Percentiles rank a stretch among this genome's conserved stretches.
These are phyloP conservation scores for Hypoxylon sp. DNA, from an alignment of 2,329 filamentous ascomycete genomes.

Conservation along the genomic window DNA sequence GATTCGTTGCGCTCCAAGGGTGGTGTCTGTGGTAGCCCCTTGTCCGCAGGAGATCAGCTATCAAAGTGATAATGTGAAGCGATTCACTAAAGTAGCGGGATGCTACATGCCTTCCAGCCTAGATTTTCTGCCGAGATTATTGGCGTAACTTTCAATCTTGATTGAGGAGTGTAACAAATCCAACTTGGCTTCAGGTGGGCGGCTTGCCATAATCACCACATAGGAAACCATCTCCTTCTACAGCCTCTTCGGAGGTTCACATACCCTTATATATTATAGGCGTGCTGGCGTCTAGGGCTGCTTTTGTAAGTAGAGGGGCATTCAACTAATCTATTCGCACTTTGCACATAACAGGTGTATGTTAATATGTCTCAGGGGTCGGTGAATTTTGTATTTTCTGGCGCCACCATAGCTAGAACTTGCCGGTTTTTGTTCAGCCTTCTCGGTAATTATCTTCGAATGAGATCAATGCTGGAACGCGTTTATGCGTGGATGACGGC, in stretches of 20 bases:
- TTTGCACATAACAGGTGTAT: not conserved
- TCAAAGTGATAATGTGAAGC: slow-evolving; percentile 20
- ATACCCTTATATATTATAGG: not conserved
- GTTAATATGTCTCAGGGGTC: not conserved
- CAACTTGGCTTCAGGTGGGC: not conserved
- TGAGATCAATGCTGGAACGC: not conserved
- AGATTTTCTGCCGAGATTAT: slow-evolving; percentile 8
- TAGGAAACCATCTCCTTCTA: not conserved
- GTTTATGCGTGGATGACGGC: not conserved
- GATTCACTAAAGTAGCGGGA: slow-evolving; percentile 13
- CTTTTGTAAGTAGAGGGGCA: slow-evolving; percentile 3
- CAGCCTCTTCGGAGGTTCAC: not conserved
- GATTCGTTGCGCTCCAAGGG: not conserved
- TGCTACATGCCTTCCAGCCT: slow-evolving; percentile 5
- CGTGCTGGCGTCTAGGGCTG: not conserved
- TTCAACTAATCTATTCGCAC: not conserved
- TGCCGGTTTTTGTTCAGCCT: not conserved
- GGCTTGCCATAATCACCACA: slow-evolving; percentile 15
- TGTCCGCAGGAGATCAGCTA: slow-evolving; percentile 13
- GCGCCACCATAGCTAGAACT: not conserved
- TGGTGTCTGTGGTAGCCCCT: slow-evolving; percentile 21
- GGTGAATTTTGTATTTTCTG: slow-evolving; percentile 7
- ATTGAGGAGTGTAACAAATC: not conserved
- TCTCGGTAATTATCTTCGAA: not conserved
- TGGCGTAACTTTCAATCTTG: slow-evolving; percentile 1